Evolutionary conservation across 148 eudicot genomes (phyloP).

Genomic region (Gaultheria prostrata): DNA sequence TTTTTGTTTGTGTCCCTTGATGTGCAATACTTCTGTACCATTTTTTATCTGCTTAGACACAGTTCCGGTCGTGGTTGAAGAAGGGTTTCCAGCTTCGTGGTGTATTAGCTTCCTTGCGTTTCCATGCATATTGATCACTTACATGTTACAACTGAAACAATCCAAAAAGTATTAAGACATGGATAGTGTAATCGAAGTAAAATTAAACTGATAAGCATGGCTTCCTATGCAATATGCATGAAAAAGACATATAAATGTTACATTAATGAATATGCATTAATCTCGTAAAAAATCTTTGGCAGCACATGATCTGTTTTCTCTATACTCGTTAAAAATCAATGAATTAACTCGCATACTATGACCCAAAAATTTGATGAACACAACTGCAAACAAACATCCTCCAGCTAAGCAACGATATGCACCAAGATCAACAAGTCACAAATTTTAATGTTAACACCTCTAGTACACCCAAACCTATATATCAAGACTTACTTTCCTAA

Average conservation of each 20-base stretch:
- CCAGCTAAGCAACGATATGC: not conserved
- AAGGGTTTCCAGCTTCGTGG: conserved; percentile 13
- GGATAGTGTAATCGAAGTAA: not conserved
- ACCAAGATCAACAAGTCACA: not conserved
- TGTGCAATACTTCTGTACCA: not conserved
- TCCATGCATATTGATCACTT: conserved; percentile 16
- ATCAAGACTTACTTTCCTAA: not conserved
- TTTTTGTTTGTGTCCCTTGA: conserved; percentile 21
- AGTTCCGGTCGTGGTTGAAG: not conserved
- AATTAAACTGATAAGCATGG: conserved; percentile 6
- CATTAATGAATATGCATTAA: not conserved
- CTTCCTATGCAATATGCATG: not conserved
- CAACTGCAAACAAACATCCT: not conserved
- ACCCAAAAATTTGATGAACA: not conserved
- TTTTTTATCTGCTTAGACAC: conserved; percentile 3
- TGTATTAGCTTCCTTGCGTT: conserved; percentile 5
- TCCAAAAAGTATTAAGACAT: not conserved
- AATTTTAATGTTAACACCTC: not conserved
- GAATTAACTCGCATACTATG: not conserved
- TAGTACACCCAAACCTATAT: not conserved
- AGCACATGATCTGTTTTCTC: not conserved
- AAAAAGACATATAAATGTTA: not conserved
- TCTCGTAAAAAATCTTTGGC: not conserved
- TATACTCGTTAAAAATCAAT: not conserved
- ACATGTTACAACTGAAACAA: conserved; percentile 6